Conservation (phyloP, 2,329 filamentous ascomycete species). For the Coniella lustricola region DNA sequence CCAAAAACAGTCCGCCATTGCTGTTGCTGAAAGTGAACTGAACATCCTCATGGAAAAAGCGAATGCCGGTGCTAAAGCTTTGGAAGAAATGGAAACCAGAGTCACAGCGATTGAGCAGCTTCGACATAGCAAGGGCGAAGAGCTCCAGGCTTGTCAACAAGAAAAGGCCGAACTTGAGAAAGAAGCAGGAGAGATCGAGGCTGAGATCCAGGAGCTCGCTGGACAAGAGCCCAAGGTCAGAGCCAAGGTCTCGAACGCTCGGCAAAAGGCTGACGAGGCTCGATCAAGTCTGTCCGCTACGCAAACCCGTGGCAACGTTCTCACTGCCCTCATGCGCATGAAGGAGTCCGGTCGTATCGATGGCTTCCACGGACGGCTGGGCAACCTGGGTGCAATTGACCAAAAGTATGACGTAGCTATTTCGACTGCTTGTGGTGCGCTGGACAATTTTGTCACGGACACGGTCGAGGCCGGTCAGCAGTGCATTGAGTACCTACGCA, state of each 20-base stretch:
- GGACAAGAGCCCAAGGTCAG: constrained; percentile 77
- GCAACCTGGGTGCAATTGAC: constrained; percentile 90
- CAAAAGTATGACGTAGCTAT: constrained; percentile 95
- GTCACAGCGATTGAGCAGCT: constrained; percentile 65
- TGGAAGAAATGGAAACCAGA: constrained; percentile 78
- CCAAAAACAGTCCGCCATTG: constrained; percentile 88
- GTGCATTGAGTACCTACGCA: constrained; percentile 94
- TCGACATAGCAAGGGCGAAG: constrained; percentile 61
- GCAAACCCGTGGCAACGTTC: constrained; percentile 87
- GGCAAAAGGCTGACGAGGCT: constrained; percentile 94
- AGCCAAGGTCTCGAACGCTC: constrained; percentile 76
- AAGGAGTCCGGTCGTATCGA: constrained; percentile 95
- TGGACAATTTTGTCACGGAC: constrained; percentile 96
- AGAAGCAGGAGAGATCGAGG: constrained; percentile 64
- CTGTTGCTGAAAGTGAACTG: constrained; percentile 89
- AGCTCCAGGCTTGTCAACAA: constrained; percentile 68
- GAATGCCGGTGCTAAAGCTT: constrained; percentile 75
- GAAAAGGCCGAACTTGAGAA: constrained; percentile 68
- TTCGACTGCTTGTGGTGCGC: constrained; percentile 83
- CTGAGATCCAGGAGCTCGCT: constrained; percentile 64
- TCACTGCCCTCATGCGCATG: constrained; percentile 86
- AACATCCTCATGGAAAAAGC: constrained; percentile 85
- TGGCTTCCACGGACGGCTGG: constrained; percentile 91
- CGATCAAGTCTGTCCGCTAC: constrained; percentile 82
- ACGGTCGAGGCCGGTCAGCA: constrained; percentile 94